Base-by-base conservation (phyloP, 768 basidiomycete species). In the Russula foetens region DNA sequence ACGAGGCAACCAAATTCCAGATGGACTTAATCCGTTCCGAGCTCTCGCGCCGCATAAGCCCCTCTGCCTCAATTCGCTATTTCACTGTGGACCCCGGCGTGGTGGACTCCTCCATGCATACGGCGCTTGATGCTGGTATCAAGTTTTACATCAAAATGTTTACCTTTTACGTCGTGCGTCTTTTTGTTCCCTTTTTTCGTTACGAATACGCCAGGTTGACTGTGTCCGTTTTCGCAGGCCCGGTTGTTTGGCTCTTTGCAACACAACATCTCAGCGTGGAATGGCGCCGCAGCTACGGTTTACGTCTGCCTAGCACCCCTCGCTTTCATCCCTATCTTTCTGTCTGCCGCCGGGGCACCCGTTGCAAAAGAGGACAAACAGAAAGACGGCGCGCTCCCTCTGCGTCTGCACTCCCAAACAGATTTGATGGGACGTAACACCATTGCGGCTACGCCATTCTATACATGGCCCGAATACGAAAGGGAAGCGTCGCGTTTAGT, bases 1-100 rank as follows among this genome's bases (percentile, higher is more conserved):
- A 92, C 68, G 81, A 88, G 66, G 76, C 74, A 43, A 77, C 82
- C 14, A 94, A 93, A 71, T 91, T 87, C 67, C 85, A 92, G 72
- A 84, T 84, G 26, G 88, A 92, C 67, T 69, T 92, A 49, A 73
- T 92, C 44, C 76, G 77, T 1, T 72, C 81, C 2, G 71, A 76
- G 46, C 75, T 93, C 50, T 83, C 87, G 59, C 74, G 69, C 31
- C 69, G 71, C 6, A 76, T 82, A 52, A 64, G 69, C 15, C 56
- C 45, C 33, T 55, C 51, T 54, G 56, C 21, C 21, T 59, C 59
- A 12, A 70, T 81, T 21, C 77, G 84, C 46, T 88, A 92, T 69
- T 74, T 88, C 59, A 69, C 82, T 51, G 77, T 81, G 17, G 81
- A 89, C 53, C 91, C 91, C 1, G 90, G 88, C 4, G 77, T 91